These are phyloP conservation scores for Cercospora berteroae DNA, from an alignment of 2,329 filamentous ascomycete genomes.

Conservation along the genomic window DNA sequence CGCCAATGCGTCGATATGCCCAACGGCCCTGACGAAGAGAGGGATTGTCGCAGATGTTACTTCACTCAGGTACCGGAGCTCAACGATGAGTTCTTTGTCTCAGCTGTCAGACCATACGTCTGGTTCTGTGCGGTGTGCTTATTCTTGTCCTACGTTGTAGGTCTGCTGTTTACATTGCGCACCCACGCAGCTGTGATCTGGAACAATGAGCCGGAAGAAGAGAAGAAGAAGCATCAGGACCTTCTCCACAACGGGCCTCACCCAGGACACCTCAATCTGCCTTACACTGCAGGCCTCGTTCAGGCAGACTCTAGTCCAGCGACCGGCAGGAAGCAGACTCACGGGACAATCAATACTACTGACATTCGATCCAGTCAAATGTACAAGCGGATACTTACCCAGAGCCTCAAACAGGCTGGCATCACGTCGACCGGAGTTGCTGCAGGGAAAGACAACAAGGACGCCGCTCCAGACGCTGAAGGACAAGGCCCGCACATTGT, in stretches of 20 bases:
- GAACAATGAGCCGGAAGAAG: constrained; percentile 69
- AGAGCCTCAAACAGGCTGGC: constrained; percentile 82
- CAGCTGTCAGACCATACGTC: constrained; percentile 90
- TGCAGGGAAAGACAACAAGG: constrained; percentile 23
- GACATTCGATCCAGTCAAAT: constrained; percentile 85
- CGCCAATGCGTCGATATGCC: constrained; percentile 50
- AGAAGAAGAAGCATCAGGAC: constrained; percentile 41
- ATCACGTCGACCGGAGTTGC: constrained; percentile 55
- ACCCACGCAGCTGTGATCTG: constrained; percentile 97
- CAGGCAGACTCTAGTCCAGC: constrained; percentile 12
- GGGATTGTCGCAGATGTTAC: constrained; percentile 89
- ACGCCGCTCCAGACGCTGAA: constrained; percentile 26
- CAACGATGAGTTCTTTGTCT: constrained; percentile 81
- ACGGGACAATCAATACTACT: constrained; percentile 40
- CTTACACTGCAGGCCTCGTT: constrained; percentile 24
- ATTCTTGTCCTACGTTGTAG: constrained; percentile 90
- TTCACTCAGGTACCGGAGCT: constrained; percentile 85
- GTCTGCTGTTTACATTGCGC: constrained; percentile 89
- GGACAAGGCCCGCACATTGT: constrained; percentile 67
- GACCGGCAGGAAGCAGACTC: constrained; percentile 15
- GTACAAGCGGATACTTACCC: constrained; percentile 89
- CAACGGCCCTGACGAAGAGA: constrained; percentile 49
- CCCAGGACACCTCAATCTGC: constrained; percentile 22
- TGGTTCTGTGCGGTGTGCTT: constrained; percentile 82
- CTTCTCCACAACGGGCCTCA: constrained; percentile 7